Base-by-base conservation (phyloP, 768 basidiomycete species). In the Mycena capillaripes region DNA sequence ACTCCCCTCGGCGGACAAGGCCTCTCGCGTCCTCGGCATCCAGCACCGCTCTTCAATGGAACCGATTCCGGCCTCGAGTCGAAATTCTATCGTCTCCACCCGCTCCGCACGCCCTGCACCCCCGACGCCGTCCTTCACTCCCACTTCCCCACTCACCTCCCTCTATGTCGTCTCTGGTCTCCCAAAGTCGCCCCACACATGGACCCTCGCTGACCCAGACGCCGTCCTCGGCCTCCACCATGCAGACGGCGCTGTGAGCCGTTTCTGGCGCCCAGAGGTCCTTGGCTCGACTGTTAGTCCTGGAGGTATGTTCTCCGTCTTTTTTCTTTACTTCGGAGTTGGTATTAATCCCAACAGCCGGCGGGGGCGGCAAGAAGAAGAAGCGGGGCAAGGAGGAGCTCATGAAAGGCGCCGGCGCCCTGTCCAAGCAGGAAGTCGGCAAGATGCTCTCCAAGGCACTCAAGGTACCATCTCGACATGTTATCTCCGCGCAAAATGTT, bases 251-350 rank as follows among this genome's bases (percentile, higher is more conserved):
- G 96, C 95, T 60, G 95, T 97, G 66, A 91, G 88, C 74, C 89
- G 95, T 56, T 97, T 94, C 92, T 97, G 95, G 95, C 85, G 95
- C 55, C 93, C 96, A 53, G 96, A 97, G 81, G 95, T 97, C 17
- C 89, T 97, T 23, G 96, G 96, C 4, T 94, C 93, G 79, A 95
- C 93, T 59, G 90, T 96, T 61, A 93, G 93, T 76, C 94, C 95
- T 19, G 93, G 95, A 50, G 71, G 71, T 68, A 16, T 27, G 59
- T 68, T n/a, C 25, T 12, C 3, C 12, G 4, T 17, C 2, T 38
- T 27, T 21, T 17, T 8, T 38, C 12, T 56, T n/a, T n/a, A n/a
- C n/a, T n/a, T n/a, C 8, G 2, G 27, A 30, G 27, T 19, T 16
- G 17, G 11, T 56, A 25, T 48, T 67, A 1, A 64, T 16, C 21